Base-by-base conservation (phyloP, 2,329 filamentous ascomycete species). In the Fusarium sarcochroum region DNA sequence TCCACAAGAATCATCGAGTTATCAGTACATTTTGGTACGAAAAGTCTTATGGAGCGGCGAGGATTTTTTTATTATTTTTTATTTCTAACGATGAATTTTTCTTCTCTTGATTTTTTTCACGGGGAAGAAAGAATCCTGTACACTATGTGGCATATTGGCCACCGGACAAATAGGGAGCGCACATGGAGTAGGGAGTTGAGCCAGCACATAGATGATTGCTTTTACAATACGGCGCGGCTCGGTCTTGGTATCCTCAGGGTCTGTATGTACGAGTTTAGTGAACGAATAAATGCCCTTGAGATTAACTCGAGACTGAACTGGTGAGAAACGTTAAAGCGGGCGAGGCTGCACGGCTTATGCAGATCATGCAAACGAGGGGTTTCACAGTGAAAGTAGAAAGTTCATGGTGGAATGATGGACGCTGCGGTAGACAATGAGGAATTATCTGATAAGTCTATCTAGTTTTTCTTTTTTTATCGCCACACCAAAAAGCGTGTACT, bases 151-250 rank as follows among this genome's bases (percentile, higher is more conserved):
- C 40, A 54, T n/a, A 41, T 30, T 52, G 35, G 38, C 38, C 57
- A 56, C 14, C 9, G 23, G 25, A 21, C 7, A 48, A 18, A 23
- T 17, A 35, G 10, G 35, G 37, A 50, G n/a, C 32, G 27, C 11
- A 51, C 20, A 60, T 9, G 66, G 66, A 64, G 57, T 54, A 38
- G 17, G 66, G 61, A 52, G 61, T 59, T 27, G 62, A 41, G 56
- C 42, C 30, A 35, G 46, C 23, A 51, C 18, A 21, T 23, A 34
- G 23, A 37, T 38, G 35, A 15, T 23, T 46, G 51, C 50, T 18
- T 51, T 27, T 20, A 45, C 18, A 42, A 34, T 23, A 34, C 38
- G 17, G 25, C 14, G 17, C 23, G 30, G 18, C 20, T 42, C 15
- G 17, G 20, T 44, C 63, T 60, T 59, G 38, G 23, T 23, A 27